These are phyloP conservation scores for Paracoccidioides brasiliensis DNA, from an alignment of 2,329 filamentous ascomycete species.

Conservation along the genomic window DNA sequence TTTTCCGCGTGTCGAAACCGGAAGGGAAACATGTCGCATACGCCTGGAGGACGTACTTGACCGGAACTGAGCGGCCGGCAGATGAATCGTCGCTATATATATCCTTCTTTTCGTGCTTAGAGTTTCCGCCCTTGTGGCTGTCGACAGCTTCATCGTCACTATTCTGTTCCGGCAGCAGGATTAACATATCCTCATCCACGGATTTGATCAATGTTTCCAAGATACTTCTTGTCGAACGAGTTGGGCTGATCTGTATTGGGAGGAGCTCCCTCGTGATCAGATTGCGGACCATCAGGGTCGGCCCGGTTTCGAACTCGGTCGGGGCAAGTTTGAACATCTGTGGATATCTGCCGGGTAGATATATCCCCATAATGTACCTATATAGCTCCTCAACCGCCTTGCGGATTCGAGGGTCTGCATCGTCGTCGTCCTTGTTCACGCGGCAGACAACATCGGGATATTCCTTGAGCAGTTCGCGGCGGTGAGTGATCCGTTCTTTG, in stretches of 20 bases:
- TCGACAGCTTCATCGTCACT: constrained; percentile 22
- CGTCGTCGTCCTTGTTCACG: constrained; percentile 19
- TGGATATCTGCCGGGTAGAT: constrained; percentile 46
- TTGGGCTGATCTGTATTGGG: constrained; percentile 22
- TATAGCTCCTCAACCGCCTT: constrained; percentile 45
- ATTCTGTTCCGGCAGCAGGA: constrained; percentile 37
- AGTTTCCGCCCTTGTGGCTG: not conserved
- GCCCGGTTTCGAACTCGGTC: constrained; percentile 15
- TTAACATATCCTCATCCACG: constrained; percentile 48
- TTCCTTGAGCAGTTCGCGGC: constrained; percentile 34
- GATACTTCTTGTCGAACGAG: constrained; percentile 25
- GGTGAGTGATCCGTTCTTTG: constrained; percentile 37
- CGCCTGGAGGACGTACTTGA: constrained; percentile 42
- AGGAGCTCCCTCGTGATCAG: constrained; percentile 32
- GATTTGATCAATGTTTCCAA: constrained; percentile 39
- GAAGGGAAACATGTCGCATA: constrained; percentile 45
- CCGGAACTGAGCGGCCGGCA: constrained; percentile 5
- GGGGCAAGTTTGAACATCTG: constrained; percentile 35
- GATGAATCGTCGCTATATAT: not conserved
- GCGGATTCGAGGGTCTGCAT: constrained; percentile 27
- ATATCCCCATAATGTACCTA: constrained; percentile 39
- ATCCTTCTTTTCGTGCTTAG: constrained; percentile 4
- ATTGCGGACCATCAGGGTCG: constrained; percentile 31
- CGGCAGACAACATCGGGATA: constrained; percentile 31
- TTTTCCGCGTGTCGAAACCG: constrained; percentile 45